A percentile compares a stretch with the other conserved stretches of the same genome.
Evolutionary conservation across 2,329 filamentous ascomycete species (phyloP).

Genomic region (Fusarium sp.): DNA sequence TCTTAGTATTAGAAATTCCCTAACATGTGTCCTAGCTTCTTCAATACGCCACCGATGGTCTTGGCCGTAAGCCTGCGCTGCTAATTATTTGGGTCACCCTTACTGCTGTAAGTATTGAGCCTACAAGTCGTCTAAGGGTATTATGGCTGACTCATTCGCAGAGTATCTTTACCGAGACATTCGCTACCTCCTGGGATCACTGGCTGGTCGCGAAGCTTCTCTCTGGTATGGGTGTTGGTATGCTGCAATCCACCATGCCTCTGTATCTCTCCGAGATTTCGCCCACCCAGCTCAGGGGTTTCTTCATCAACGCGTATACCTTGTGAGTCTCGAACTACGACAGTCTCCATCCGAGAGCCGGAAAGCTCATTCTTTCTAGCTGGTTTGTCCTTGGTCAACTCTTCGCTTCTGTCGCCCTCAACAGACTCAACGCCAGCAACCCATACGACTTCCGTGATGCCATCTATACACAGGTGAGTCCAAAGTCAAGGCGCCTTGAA

Average conservation of each 20-base stretch:
- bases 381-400: slow-evolving; percentile 30
- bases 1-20: not conserved
- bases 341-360: accelerated
- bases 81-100: slow-evolving; percentile 22
- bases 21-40: slow-evolving; percentile 7
- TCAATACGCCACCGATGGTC: slow-evolving; percentile 21
- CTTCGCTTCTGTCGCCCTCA: slow-evolving; percentile 29
- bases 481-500: not conserved
- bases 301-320: slow-evolving; percentile 27
- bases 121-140: not conserved
- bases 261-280: slow-evolving; percentile 31
- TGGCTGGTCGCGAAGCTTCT: slow-evolving; percentile 32
- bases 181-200: slow-evolving; percentile 23
- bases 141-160: not conserved
- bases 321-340: slow-evolving; percentile 5
- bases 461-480: slow-evolving; percentile 24
- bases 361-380: not conserved
- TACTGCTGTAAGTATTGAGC: slow-evolving; percentile 6
- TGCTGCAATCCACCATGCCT: slow-evolving; percentile 27
- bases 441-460: slow-evolving; percentile 23
- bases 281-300: slow-evolving; percentile 26
- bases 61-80: slow-evolving; percentile 24
- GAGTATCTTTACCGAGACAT: slow-evolving; percentile 26
- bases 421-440: slow-evolving; percentile 15
- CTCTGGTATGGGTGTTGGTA: slow-evolving; percentile 29